These are phyloP conservation scores for Penicillium sp. DNA, from an alignment of 2,329 filamentous ascomycete species.

Conservation along the genomic window DNA sequence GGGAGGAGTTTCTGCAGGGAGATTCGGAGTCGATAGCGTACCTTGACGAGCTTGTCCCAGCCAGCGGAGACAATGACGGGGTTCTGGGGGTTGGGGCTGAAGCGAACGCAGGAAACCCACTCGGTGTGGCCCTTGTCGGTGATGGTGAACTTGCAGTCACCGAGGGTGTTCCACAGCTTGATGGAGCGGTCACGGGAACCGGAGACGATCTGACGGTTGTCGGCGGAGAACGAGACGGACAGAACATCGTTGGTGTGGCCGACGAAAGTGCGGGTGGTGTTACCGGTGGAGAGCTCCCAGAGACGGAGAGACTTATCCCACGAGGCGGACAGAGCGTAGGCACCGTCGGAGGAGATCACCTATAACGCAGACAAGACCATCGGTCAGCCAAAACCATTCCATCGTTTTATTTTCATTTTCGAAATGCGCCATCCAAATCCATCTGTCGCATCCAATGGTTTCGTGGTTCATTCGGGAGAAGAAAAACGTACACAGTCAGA, in stretches of 20 bases:
- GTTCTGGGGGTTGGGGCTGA: conserved; percentile 99
- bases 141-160: conserved; percentile 99
- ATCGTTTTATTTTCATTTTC: conserved; percentile 7
- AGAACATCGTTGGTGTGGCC: conserved; percentile 99
- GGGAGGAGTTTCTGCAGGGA: conserved; percentile 16
- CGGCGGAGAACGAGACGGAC: conserved; percentile 99
- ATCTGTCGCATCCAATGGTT: conserved; percentile 12
- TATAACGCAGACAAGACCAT: conserved; percentile 41
- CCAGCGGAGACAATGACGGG: conserved; percentile 97
- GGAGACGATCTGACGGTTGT: conserved; percentile 99
- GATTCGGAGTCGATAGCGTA: conserved; percentile 52
- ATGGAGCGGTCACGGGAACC: conserved; percentile 97
- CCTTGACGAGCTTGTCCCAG: conserved; percentile 99
- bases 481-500: conserved; percentile 90
- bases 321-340: conserved; percentile 96
- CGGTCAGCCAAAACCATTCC: conserved; percentile 29
- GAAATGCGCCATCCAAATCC: conserved; percentile 4
- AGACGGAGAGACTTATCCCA: conserved; percentile 99
- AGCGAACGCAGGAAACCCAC: conserved; percentile 99
- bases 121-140: conserved; percentile 99
- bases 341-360: conserved; percentile 99
- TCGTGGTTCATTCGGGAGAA: conserved; percentile 12
- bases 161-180: conserved; percentile 99
- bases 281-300: conserved; percentile 97
- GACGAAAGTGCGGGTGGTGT: conserved; percentile 96